Evolutionary conservation across 257 asterid species (phyloP).

Genomic region (Sherardia arvensis): DNA sequence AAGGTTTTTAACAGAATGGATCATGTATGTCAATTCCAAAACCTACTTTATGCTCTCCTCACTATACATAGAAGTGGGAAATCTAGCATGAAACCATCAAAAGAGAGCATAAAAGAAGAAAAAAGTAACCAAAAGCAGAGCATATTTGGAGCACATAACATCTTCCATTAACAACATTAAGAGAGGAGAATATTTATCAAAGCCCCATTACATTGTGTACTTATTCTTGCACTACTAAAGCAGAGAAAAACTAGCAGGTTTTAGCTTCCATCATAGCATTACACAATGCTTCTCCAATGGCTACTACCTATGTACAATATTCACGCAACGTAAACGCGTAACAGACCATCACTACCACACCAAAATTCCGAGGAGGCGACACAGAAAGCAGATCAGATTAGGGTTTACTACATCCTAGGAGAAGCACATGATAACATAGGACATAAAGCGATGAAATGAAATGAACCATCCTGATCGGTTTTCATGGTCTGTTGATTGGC

Average conservation of each 20-base stretch:
- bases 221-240: background rate
- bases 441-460: background rate
- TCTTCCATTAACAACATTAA: background rate
- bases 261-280: background rate
- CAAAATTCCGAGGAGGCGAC: conserved; percentile 1
- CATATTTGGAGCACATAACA: background rate
- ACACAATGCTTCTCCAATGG: background rate
- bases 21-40: background rate
- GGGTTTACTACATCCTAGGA: background rate
- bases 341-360: background rate
- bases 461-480: too few species aligned
- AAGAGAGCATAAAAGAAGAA: background rate
- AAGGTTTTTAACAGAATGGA: background rate
- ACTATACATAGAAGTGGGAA: conserved; percentile 1
- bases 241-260: background rate
- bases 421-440: conserved; percentile 1
- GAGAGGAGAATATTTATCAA: background rate
- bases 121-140: background rate
- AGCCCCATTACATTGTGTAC: background rate
- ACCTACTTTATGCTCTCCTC: background rate
- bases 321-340: background rate
- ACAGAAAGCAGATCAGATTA: background rate
- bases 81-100: background rate
- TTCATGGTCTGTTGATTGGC: conserved; percentile 8
- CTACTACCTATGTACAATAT: conserved; percentile 7